Percentiles rank a stretch among this genome's conserved stretches.
These are phyloP conservation scores for Candida rishiriensis DNA, from an alignment of 805 yeast genomes.

Conservation along the genomic window DNA sequence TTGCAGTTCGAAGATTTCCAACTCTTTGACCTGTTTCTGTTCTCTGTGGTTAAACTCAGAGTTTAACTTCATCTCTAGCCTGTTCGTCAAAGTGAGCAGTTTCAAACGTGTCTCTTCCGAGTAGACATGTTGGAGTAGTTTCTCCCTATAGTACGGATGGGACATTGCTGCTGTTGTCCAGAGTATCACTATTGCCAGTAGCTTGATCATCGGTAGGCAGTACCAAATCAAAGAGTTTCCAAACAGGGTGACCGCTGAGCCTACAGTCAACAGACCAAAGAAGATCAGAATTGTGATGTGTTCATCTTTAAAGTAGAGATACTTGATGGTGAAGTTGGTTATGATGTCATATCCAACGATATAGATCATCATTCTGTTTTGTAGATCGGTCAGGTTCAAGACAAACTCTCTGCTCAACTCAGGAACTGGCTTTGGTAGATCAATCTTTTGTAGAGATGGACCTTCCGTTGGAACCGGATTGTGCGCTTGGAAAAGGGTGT, in stretches of 20 bases:
- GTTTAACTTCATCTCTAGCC: conserved; percentile 39
- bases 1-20: conserved; percentile 70
- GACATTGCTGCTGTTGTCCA: conserved; percentile 45
- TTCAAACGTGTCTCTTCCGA: conserved; percentile 63
- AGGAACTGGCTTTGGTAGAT: conserved; percentile 65
- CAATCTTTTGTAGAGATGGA: conserved; percentile 44
- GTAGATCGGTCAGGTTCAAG: conserved; percentile 76
- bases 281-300: conserved; percentile 50
- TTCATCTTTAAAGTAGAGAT: conserved; percentile 63
- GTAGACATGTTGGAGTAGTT: conserved; percentile 41
- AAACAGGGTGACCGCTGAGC: conserved; percentile 25
- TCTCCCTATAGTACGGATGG: conserved; percentile 53
- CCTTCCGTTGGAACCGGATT: conserved; percentile 48
- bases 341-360: conserved; percentile 57
- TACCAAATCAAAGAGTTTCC: conserved; percentile 16
- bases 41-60: conserved; percentile 36
- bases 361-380: conserved; percentile 70
- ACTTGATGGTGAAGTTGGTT: conserved; percentile 44
- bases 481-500: conserved; percentile 22
- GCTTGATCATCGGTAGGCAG: conserved; percentile 28
- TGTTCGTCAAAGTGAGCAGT: conserved; percentile 44
- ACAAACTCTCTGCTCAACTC: conserved; percentile 75
- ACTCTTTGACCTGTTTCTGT: conserved; percentile 40
- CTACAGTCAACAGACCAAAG: conserved; percentile 24
- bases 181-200: conserved; percentile 31